Base-by-base conservation (phyloP, 371 early-diverging fungal species). In the Actinomortierella wolfii region DNA sequence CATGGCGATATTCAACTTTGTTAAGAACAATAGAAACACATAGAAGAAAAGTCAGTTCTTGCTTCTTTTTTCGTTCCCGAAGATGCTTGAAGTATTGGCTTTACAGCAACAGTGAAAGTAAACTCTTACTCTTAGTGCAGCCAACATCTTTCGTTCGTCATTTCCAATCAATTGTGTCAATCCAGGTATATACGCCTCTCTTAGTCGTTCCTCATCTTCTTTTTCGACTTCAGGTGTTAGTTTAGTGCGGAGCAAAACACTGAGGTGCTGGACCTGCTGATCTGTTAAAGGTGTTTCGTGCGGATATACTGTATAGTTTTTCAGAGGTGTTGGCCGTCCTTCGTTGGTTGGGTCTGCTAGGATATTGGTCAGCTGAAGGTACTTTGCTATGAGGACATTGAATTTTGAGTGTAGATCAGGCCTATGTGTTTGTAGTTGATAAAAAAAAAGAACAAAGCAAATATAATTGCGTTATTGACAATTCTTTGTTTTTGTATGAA, bases 321-420 rank as follows among this genome's bases (percentile, higher is more conserved):
- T 61, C 5, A 61, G 53, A 15, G 55, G 52, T 1, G 29, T 55
- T n/a, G n/a, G n/a, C n/a, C n/a, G n/a, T n/a, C n/a, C n/a, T n/a
- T n/a, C n/a, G 44, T 26, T 51, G 45, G 51, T 65, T 0, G 71
- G 66, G 23, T 57, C 62, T 45, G 65, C 66, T 51, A 71, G 62
- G 47, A 71, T 61, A 25, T 71, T 71, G 51, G 71, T 65, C 20
- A 71, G 51, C 44, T 71, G 65, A 24, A 71, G 51, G 41, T 71
- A 71, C 28, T 65, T 65, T 21, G 71, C 71, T 7, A 71, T 71
- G 56, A 71, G 42, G 14, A 71, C 71, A 46, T 71, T 71, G 55
- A 71, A 71, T 46, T 71, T 71, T 26, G 71, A 71, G 24, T 71
- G 71, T 3, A 71, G 40, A 29, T 71, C 71, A 42, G 66, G 65